Percentiles rank a stretch among this genome's conserved stretches.
Evolutionary conservation across 2,329 filamentous ascomycete species (phyloP).

Genomic region (Bipolaris victoriae): DNA sequence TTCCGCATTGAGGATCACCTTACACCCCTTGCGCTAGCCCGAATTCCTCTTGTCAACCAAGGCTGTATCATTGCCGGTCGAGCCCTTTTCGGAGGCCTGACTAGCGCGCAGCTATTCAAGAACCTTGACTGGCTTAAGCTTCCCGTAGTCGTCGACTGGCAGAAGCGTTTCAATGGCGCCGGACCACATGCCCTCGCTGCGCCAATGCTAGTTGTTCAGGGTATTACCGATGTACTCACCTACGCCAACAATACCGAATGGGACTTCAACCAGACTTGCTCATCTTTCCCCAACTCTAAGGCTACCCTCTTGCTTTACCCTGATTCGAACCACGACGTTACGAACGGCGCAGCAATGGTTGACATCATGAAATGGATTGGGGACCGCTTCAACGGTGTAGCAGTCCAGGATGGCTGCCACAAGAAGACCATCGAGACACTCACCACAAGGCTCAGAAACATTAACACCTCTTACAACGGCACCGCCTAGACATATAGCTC

Average conservation of each 20-base stretch:
- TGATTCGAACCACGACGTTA: conserved; percentile 22
- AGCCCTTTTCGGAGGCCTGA: conserved; percentile 26
- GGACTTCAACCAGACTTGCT: conserved; percentile 30
- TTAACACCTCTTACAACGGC: neutral
- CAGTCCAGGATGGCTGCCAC: neutral
- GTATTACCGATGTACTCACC: conserved; percentile 15
- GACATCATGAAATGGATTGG: neutral
- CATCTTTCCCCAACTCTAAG: conserved; percentile 14
- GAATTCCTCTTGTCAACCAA: conserved; percentile 24
- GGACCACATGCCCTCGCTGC: conserved; percentile 30
- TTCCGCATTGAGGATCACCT: conserved; percentile 23
- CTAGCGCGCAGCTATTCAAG: conserved; percentile 21
- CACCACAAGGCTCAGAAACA: neutral
- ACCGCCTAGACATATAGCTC: neutral
- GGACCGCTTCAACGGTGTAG: neutral
- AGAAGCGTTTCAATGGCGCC: conserved; percentile 30
- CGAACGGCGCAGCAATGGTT: no score
- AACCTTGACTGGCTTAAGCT: conserved; percentile 24
- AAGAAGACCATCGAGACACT: neutral
- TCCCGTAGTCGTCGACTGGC: conserved; percentile 26
- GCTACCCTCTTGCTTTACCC: conserved; percentile 26
- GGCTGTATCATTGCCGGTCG: conserved; percentile 23
- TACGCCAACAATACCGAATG: conserved; percentile 29
- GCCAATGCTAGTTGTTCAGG: conserved; percentile 30
- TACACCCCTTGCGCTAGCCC: conserved; percentile 23